phyloP scores from a whole-genome alignment of 768 basidiomycete genomes.

The Favolaschia claudopus region DNA sequence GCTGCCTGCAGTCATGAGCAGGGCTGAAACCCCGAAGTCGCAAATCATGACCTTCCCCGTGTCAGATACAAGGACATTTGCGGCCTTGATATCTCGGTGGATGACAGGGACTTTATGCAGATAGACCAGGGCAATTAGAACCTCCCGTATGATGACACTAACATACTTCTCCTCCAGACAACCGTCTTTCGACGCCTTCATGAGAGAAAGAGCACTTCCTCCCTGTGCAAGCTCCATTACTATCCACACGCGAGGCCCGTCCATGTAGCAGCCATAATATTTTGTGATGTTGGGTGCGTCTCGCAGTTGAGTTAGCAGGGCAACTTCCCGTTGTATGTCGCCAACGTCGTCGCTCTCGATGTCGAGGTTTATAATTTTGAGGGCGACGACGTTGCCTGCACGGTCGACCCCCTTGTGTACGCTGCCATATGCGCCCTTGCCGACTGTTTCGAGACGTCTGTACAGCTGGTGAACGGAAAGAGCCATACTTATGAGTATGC shows the following conservation, averaged over 20 bases:
- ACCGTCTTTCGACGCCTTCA: conserved; percentile 82
- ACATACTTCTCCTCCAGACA: conserved; percentile 90
- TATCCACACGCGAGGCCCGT: conserved; percentile 97
- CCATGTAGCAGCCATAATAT: conserved; percentile 96
- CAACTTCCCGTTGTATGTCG: conserved; percentile 96
- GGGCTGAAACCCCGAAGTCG: conserved; percentile 97
- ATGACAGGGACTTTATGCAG: conserved; percentile 95
- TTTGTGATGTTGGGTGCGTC: conserved; percentile 92
- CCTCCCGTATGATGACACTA: conserved; percentile 88
- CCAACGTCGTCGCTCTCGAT: conserved; percentile 95
- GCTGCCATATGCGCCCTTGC: conserved; percentile 95
- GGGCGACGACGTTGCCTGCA: conserved; percentile 88
- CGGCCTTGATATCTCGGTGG: conserved; percentile 97
- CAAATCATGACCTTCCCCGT: conserved; percentile 93
- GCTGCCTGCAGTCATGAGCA: conserved; percentile 82
- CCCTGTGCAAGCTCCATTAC: conserved; percentile 98
- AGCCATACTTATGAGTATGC: conserved; percentile 5
- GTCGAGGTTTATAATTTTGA: conserved; percentile 99
- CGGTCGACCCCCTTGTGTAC: conserved; percentile 92
- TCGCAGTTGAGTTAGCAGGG: conserved; percentile 87
- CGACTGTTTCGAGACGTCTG: conserved; percentile 88
- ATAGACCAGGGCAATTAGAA: conserved; percentile 85
- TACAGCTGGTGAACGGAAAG: conserved; percentile 81
- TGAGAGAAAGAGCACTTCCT: conserved; percentile 91
- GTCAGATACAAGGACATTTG: conserved; percentile 91